These are phyloP conservation scores for Rauvolfia tetraphylla DNA, from an alignment of 257 asterid genomes.

Conservation along the genomic window DNA sequence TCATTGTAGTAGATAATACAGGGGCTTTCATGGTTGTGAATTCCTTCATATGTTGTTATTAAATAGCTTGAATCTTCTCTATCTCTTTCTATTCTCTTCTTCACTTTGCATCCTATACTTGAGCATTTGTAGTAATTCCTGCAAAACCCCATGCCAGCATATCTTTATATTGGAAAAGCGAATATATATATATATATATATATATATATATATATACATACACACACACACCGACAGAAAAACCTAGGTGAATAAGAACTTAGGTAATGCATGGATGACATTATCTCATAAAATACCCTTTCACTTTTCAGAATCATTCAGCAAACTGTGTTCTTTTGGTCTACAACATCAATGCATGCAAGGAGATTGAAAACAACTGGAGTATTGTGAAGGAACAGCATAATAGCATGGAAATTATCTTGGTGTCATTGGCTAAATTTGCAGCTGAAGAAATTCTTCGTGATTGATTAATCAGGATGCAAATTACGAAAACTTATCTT, in stretches of 20 bases:
- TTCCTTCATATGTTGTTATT: slow-evolving; percentile 30
- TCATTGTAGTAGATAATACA: slow-evolving; percentile 15
- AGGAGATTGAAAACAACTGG: not conserved
- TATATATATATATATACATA: too few species aligned
- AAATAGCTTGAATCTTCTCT: slow-evolving; percentile 28
- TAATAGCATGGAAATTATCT: too few species aligned
- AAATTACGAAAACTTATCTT: too few species aligned
- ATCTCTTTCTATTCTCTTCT: slow-evolving; percentile 34
- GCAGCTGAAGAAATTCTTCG: too few species aligned
- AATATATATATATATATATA: too few species aligned
- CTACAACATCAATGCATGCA: not conserved
- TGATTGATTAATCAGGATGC: too few species aligned
- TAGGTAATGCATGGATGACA: not conserved
- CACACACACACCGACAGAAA: too few species aligned
- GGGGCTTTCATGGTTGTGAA: slow-evolving; percentile 34
- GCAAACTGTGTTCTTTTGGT: too few species aligned
- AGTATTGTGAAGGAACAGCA: too few species aligned
- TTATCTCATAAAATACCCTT: not conserved
- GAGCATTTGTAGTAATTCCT: slow-evolving; percentile 37
- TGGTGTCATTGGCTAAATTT: too few species aligned
- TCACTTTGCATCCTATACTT: slow-evolving; percentile 30
- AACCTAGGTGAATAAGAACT: too few species aligned
- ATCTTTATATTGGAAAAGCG: not conserved
- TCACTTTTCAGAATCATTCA: too few species aligned
- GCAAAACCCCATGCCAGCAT: not conserved